These are phyloP conservation scores for Xylaria sp. DNA, from an alignment of 2,329 filamentous ascomycete genomes.

Conservation along the genomic window DNA sequence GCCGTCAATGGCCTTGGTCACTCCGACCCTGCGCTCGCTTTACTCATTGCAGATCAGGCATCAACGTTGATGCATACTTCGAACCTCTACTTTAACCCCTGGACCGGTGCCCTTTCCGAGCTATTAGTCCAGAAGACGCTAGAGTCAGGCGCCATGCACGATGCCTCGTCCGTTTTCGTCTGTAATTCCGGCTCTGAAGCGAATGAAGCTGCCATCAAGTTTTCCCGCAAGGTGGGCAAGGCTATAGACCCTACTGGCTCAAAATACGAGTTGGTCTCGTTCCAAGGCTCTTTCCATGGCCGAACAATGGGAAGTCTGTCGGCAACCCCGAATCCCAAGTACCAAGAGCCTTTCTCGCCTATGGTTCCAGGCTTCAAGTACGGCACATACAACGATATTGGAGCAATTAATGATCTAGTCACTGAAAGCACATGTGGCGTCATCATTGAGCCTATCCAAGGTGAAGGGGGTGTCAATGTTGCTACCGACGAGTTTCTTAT, in stretches of 20 bases:
- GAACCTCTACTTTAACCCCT: constrained; percentile 96
- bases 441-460: constrained; percentile 96
- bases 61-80: constrained; percentile 83
- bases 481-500: constrained; percentile 82
- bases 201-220: constrained; percentile 97
- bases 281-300: constrained; percentile 91
- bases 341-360: constrained; percentile 91
- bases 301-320: constrained; percentile 93
- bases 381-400: constrained; percentile 83
- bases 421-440: constrained; percentile 90
- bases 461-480: constrained; percentile 89
- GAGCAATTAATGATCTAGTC: constrained; percentile 72
- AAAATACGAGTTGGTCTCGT: constrained; percentile 88
- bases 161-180: constrained; percentile 81
- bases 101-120: constrained; percentile 89
- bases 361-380: constrained; percentile 95
- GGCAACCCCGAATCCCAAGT: constrained; percentile 98
- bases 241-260: constrained; percentile 69
- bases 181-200: constrained; percentile 97
- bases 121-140: constrained; percentile 81
- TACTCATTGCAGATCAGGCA: constrained; percentile 79
- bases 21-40: constrained; percentile 78
- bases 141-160: constrained; percentile 80
- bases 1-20: constrained; percentile 94
- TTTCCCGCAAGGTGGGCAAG: constrained; percentile 90